Base-by-base conservation (phyloP, 2,329 filamentous ascomycete species). In the Thelonectria olida region DNA sequence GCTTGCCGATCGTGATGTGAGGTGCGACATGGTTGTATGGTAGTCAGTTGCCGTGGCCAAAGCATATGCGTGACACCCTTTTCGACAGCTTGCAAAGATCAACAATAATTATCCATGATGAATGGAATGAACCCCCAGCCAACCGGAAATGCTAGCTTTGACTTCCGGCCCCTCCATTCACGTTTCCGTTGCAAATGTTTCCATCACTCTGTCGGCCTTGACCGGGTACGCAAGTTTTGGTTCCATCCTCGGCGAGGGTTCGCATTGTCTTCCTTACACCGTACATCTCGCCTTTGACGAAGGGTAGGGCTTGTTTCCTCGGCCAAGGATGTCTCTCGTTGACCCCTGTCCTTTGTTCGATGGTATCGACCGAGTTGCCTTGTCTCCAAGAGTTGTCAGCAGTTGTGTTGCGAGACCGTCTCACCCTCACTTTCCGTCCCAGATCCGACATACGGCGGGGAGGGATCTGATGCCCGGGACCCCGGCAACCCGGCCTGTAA, bases 141-240 rank as follows among this genome's bases (percentile, higher is more conserved):
- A 61, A 61, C 58, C 58, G 52, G 58, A 55, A 51, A 55, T 34
- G 52, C 23, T 55, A 27, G 58, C 58, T 52, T 41, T 27, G 34
- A 19, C 36, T 45, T n/a, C 56, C 47, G 38, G 51, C 45, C 31
- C 52, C 52, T 54, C 39, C 58, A 55, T 50, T 23, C 28, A 47
- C 38, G 42, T 51, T 54, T 31, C 22, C 38, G 45, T 44, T 36
- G 31, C 51, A 39, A 50, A 54, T 53, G 49, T 44, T 52, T 45
- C 44, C 38, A 31, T 52, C 36, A 49, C 19, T 28, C 27, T 36
- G 17, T 34, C 51, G 19, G 23, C 51, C 49, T 47, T n/a, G 28
- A 31, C 19, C 45, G 38, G 22, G 45, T 39, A 22, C 39, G 41
- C 52, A 47, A 13, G 13, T 50, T 20, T 51, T 28, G 45, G 45